Evolutionary conservation across 805 yeast genomes (phyloP).

Genomic region (Candida adriatica): DNA sequence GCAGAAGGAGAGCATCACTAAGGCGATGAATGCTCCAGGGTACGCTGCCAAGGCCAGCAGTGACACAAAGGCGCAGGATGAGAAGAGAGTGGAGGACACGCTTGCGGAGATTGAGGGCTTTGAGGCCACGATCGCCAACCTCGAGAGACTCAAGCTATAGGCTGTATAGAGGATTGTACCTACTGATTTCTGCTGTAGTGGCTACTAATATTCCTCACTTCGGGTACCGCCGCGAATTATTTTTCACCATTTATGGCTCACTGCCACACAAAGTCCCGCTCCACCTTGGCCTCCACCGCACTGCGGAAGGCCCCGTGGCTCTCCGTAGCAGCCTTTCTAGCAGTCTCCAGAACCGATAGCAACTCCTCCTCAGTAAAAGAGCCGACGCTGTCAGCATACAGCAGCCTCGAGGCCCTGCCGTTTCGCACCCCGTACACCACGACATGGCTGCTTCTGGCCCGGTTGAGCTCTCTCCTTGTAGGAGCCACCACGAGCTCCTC

Average conservation of each 20-base stretch:
- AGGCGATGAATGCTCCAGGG: slow-evolving; percentile 64
- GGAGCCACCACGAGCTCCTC: slow-evolving; percentile 38
- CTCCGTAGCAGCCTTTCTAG: slow-evolving; percentile 39
- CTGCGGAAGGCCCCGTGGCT: slow-evolving; percentile 46
- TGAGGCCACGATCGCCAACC: slow-evolving; percentile 76
- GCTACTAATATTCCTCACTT: no score
- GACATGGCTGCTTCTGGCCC: slow-evolving; percentile 55
- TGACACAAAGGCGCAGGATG: slow-evolving; percentile 74
- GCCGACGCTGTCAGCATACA: slow-evolving; percentile 73
- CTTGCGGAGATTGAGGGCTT: slow-evolving; percentile 87
- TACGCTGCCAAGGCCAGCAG: slow-evolving; percentile 82
- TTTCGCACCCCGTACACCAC: slow-evolving; percentile 52
- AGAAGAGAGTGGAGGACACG: slow-evolving; percentile 58
- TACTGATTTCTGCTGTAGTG: no score
- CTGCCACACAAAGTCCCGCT: slow-evolving; percentile 56
- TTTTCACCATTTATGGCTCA: no score
- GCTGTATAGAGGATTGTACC: slow-evolving; percentile 1
- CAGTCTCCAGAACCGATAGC: slow-evolving; percentile 42
- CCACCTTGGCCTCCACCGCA: slow-evolving; percentile 39
- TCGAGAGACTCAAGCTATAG: slow-evolving; percentile 68
- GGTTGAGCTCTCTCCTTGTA: slow-evolving; percentile 32
- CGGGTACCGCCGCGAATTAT: no score
- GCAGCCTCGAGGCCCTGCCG: slow-evolving; percentile 43
- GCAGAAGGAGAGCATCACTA: slow-evolving; percentile 55
- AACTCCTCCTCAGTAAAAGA: slow-evolving; percentile 52